Evolutionary conservation across 1,284 basidiomycete genomes (phyloP), one percentile per base, ranked within the genome.

Genomic region (Malassezia dermatis): DNA sequence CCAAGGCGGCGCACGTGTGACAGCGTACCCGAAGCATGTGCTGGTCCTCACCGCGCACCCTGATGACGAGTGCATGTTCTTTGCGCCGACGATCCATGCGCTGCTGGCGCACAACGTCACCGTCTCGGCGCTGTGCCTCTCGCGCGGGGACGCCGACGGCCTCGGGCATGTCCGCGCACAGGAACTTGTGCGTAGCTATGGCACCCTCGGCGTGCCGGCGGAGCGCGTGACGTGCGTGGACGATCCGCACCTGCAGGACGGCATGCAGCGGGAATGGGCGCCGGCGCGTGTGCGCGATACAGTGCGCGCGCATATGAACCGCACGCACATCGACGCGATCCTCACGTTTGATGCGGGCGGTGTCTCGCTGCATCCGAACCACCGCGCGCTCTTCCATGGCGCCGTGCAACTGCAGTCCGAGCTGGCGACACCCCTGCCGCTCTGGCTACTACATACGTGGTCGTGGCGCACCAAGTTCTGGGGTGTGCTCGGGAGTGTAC

Each of bases 51-150:
- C 86, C 0, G 87, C 88, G 10, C 88, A 91, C 66, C 88, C 88
- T 2, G 89, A 93, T 70, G 89, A 93, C 71, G 89, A 93, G 77
- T 83, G 83, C 69, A 82, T 91, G 80, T 94, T 94, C 79, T 94
- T 94, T 69, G 84, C 83, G 0, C 89, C 89, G 0, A 85, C 85
- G 0, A 69, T 93, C 11, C 59, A 68, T 17, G 77, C 83, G 26
- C 78, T 82, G 2, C 76, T 86, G 15, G 63, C 54, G 4, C 57
- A 67, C 0, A 73, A 75, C 5, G 73, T 74, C 52, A 61, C 70
- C 5, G 64, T 78, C 1, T 64, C 64, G 4, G 77, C 74, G 0
- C 59, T 81, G 12, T 80, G 79, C 55, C 61, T 82, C 6, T 80
- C 53, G 4, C 42, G 63, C 11, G 54, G 54, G 11, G 81, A 95